Evolutionary conservation across 2,329 filamentous ascomycete species (phyloP).

Genomic region (Pseudogymnoascus sp.): DNA sequence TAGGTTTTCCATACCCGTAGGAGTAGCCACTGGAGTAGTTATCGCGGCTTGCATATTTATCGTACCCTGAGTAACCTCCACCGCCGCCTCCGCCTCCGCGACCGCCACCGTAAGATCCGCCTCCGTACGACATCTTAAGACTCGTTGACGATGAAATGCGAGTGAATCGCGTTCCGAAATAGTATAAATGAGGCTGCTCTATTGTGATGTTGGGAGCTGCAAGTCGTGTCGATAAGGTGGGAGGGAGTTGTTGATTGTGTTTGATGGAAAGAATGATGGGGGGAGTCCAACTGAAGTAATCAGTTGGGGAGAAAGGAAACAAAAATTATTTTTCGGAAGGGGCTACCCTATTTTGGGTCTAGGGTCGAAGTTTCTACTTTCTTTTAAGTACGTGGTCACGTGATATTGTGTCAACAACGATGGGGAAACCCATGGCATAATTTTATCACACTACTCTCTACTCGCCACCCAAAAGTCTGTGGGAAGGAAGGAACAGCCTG

Average conservation of each 20-base stretch:
- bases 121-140: conserved; percentile 62
- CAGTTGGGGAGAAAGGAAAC: conserved; percentile 3
- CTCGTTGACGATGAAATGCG: background rate
- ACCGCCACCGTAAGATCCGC: conserved; percentile 44
- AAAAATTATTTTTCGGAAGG: conserved; percentile 10
- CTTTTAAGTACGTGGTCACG: background rate
- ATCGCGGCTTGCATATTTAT: conserved; percentile 38
- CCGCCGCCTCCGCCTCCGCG: conserved; percentile 34
- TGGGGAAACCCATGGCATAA: background rate
- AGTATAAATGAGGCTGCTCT: conserved; percentile 6
- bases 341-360: conserved; percentile 6
- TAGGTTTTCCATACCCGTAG: conserved; percentile 37
- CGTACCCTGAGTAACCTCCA: conserved; percentile 49
- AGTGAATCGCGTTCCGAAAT: conserved; percentile 7
- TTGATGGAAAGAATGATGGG: conserved; percentile 8
- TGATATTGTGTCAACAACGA: background rate
- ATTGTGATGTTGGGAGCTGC: background rate
- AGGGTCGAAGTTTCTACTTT: conserved; percentile 8
- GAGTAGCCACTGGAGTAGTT: conserved; percentile 43
- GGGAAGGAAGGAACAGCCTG: too few relatives aligned
- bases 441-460: background rate
- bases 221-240: background rate
- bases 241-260: conserved; percentile 5
- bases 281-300: conserved; percentile 2
- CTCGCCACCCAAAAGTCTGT: background rate